These are phyloP conservation scores for Tilletia caries DNA, from an alignment of 1,284 basidiomycete species.

Conservation along the genomic window DNA sequence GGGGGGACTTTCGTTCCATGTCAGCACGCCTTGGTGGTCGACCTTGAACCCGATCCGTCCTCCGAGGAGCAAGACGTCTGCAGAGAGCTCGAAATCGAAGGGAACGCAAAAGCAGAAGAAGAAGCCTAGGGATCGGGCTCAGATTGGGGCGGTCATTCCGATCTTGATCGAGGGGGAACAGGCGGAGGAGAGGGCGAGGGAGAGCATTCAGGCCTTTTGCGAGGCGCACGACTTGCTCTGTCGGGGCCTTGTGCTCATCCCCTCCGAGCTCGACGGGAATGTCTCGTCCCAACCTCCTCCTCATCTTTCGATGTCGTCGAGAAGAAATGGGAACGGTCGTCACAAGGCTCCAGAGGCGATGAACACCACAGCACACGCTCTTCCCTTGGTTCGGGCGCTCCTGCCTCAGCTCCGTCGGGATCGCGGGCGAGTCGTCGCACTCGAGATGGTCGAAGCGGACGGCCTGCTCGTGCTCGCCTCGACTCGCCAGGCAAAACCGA, in stretches of 20 bases:
- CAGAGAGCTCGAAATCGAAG: not conserved
- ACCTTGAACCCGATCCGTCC: not conserved
- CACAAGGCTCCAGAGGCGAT: not conserved
- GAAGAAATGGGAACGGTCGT: not conserved
- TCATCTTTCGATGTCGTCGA: not conserved
- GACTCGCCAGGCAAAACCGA: not conserved
- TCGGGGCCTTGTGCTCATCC: not conserved
- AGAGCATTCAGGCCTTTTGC: slow-evolving; percentile 1
- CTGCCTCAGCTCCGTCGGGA: not conserved
- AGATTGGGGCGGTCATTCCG: not conserved
- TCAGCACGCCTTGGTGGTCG: slow-evolving; percentile 10
- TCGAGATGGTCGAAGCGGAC: not conserved
- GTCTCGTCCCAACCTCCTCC: not conserved
- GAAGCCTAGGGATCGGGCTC: not conserved
- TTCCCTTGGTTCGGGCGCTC: not conserved
- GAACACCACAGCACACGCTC: not conserved
- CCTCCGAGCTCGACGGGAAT: not conserved
- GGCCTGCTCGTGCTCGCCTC: not conserved
- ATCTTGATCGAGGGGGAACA: not conserved
- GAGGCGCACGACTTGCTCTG: not conserved
- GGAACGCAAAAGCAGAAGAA: not conserved
- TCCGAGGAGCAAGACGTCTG: not conserved
- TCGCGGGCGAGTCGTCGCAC: not conserved
- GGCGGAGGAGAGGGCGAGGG: not conserved
- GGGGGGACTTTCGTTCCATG: not conserved